Percentiles rank a stretch among this genome's conserved stretches.
phyloP scores from a whole-genome alignment of 2,329 filamentous ascomycete species.

The Trichoderma sp. region DNA sequence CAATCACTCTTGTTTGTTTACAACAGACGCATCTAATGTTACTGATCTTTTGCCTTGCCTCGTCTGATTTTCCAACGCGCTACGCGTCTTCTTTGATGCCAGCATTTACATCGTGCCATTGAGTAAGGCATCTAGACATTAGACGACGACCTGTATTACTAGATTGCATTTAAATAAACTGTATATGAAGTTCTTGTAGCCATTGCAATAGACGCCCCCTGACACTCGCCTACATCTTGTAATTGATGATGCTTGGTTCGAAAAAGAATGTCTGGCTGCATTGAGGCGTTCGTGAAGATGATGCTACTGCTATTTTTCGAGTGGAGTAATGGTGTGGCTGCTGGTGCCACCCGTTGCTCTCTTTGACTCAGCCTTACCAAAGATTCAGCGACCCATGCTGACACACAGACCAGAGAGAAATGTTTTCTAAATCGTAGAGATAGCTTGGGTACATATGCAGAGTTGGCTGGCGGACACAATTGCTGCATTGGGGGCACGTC shows the following conservation, averaged over 20 bases:
- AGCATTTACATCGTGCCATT: background rate
- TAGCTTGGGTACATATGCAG: background rate
- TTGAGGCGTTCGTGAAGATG: background rate
- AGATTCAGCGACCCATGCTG: background rate
- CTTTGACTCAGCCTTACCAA: background rate
- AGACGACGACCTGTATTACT: background rate
- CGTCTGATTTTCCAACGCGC: background rate
- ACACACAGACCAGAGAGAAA: background rate
- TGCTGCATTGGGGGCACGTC: background rate
- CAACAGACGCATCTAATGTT: background rate
- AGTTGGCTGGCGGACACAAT: background rate
- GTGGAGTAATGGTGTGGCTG: background rate
- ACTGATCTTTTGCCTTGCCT: background rate
- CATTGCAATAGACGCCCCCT: too few relatives aligned
- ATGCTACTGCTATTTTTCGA: background rate
- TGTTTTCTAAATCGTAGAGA: background rate
- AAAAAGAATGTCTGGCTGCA: background rate
- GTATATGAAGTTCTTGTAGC: background rate
- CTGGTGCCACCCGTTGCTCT: background rate
- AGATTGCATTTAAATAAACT: background rate
- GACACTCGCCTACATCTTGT: background rate
- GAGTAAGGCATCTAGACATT: background rate
- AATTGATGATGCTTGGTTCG: background rate
- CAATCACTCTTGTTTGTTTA: background rate
- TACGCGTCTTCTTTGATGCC: background rate